Percentiles rank a stretch among this genome's conserved stretches.
Conservation (phyloP, 148 eudicot genomes). For the Spergularia bocconei region DNA sequence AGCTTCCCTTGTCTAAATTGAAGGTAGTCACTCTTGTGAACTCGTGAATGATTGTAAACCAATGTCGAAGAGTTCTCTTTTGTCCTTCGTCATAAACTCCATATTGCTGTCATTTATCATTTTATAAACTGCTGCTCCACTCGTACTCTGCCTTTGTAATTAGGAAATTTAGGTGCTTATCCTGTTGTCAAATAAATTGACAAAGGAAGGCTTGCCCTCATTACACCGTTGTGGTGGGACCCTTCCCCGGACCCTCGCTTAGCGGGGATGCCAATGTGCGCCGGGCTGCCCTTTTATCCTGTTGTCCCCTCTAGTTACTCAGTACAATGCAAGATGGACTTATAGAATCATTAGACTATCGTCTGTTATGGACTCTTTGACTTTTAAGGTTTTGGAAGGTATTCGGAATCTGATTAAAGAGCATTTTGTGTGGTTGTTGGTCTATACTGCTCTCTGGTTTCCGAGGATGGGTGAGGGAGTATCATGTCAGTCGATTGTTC, state of each 20-base stretch:
- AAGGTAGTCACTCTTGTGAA: background rate
- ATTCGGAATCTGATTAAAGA: background rate
- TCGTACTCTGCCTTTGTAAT: background rate
- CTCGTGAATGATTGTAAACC: background rate
- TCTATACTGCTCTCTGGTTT: background rate
- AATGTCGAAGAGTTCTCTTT: background rate
- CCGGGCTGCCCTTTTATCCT: too few species aligned
- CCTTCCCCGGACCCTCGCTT: too few species aligned
- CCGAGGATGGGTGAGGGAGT: background rate
- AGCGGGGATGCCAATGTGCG: too few species aligned
- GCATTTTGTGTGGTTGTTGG: background rate
- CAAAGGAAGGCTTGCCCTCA: too few species aligned
- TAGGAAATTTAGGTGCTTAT: background rate
- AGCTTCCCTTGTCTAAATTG: background rate
- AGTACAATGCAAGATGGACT: background rate
- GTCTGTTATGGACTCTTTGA: background rate
- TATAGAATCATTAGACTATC: background rate
- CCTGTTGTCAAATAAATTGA: too few species aligned
- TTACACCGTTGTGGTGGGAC: too few species aligned
- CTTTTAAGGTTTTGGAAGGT: background rate
- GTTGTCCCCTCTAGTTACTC: background rate
- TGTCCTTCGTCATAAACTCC: background rate
- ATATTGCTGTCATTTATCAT: background rate
- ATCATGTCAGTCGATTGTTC: too few species aligned
- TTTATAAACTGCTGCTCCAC: background rate